Evolutionary conservation across 2,329 filamentous ascomycete genomes (phyloP), one percentile per base, ranked within the genome.

Genomic region (Microdochium paspali): DNA sequence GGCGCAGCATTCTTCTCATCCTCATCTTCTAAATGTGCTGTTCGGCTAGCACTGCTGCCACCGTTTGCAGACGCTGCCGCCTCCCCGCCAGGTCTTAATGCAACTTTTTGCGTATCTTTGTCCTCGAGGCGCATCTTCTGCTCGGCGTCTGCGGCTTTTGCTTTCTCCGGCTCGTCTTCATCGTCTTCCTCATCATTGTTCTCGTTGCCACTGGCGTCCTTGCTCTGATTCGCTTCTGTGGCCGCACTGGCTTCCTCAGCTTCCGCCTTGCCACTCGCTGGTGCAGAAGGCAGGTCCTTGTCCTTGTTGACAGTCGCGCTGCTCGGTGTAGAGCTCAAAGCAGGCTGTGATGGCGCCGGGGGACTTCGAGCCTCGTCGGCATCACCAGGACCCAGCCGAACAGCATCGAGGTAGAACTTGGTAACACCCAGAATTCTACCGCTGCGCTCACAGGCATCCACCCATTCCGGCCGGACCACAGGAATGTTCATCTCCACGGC

Each of bases 401-500:
- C 67, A 23, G 91, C 93, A 61, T 96, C 90, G 26, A 98, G 77
- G 66, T 98, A 98, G 68, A 96, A 98, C 56, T 90, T 90, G 57
- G 93, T 84, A 25, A 97, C 93, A 45, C 91, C 90, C 3, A 97
- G 84, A 53, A 98, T 95, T 50, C 90, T 82, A 42, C 91, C 91
- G 64, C 88, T 90, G 55, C 86, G 79, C 68, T 97, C 91, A 63
- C 93, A 98, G n/a, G 90, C 91, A 57, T 95, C 87, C 25, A 98
- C 80, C 93, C 93, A 98, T 66, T 98, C 93, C 20, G 93, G 93
- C 32, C 93, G 80, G 21, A 98, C 93, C 10, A 98, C 89, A 7
- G 93, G 93, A 47, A 98, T 95, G 65, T 97, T 98, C 80, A 90
- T 94, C 71, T 97, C 91, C 25, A 91, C 84, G 1, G 93, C 93